Base-by-base conservation (phyloP, 2,329 filamentous ascomycete species). In the Epicoccum nigrum region DNA sequence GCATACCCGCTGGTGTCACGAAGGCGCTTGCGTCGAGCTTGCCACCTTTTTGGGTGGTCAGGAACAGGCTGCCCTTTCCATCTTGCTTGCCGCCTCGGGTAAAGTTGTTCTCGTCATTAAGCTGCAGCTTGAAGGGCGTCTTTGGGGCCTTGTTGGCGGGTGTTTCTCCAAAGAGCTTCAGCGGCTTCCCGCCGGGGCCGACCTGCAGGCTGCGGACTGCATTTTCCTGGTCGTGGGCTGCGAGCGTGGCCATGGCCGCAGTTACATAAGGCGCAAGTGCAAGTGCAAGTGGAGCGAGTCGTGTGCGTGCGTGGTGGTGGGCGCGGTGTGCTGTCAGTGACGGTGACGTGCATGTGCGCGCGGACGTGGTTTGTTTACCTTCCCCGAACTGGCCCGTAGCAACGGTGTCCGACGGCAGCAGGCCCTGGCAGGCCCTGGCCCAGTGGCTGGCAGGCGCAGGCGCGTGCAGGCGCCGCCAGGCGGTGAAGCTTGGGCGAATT, bases 51-150 rank as follows among this genome's bases (percentile, higher is more conserved):
- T 84, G 85, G 73, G 45, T 77, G 78, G 66, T 64, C 51, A 64
- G 47, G 33, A 83, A 79, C 34, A 78, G 65, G 71, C 83, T 85
- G 59, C 83, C 83, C 58, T 82, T 81, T 40, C 80, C 82, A 54
- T 81, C 84, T 27, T 76, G 79, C 72, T 87, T 91, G 43, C 83
- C 82, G 30, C 78, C 82, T 21, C 78, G 83, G 54, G 84, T 78
- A 7, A 83, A 79, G n/a, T 82, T 84, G 75, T 97, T 97, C 74
- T 97, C 93, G 65, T 97, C 90, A 61, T 95, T 90, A 55, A 90
- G 80, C 7, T 86, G 83, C 40, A 90, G 76, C 67, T 87, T 89
- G 69, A 92, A 84, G 0, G 92, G 92, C 4, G 92, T 96, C 75
- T 95, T 96, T 7, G 89, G 87, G 59, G 81, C 86, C 68, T 86